Evolutionary conservation across 2,329 filamentous ascomycete genomes (phyloP).

Genomic region (Diplodia seriata): DNA sequence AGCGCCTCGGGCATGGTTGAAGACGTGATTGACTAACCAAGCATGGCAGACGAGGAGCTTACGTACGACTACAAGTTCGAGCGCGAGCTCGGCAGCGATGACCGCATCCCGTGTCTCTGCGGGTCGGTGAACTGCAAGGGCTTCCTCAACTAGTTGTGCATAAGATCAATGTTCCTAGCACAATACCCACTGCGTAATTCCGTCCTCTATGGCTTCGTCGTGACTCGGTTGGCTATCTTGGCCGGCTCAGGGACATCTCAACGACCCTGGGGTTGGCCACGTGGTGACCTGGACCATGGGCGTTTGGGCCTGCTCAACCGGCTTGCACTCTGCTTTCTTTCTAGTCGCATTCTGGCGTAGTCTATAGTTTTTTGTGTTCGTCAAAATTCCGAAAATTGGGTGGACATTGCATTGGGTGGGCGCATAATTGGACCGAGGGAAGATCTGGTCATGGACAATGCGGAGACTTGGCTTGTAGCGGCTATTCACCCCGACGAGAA

Average conservation of each 20-base stretch:
- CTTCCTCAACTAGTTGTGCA: slow-evolving; percentile 84
- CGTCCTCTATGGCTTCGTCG: background rate
- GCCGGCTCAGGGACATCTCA: slow-evolving; percentile 5
- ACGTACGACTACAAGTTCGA: slow-evolving; percentile 99
- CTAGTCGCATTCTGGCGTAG: slow-evolving; percentile 15
- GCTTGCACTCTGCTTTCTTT: slow-evolving; percentile 18
- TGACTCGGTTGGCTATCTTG: background rate
- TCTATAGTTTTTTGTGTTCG: slow-evolving; percentile 16
- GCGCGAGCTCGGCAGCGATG: slow-evolving; percentile 90
- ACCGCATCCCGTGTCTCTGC: slow-evolving; percentile 96
- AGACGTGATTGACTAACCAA: slow-evolving; percentile 1
- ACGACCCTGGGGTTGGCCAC: background rate
- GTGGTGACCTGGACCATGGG: slow-evolving; percentile 10
- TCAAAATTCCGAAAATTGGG: slow-evolving; percentile 30
- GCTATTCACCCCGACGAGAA: slow-evolving; percentile 5
- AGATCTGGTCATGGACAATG: slow-evolving; percentile 27
- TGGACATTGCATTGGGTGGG: slow-evolving; percentile 31
- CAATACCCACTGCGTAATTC: background rate
- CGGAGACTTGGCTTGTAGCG: slow-evolving; percentile 20
- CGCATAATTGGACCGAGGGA: slow-evolving; percentile 26
- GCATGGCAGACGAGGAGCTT: slow-evolving; percentile 83
- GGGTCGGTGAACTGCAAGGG: slow-evolving; percentile 97
- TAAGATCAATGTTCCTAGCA: background rate
- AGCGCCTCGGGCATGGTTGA: background rate
- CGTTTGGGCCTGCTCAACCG: slow-evolving; percentile 10